Evolutionary conservation across 371 early-diverging fungal species (phyloP), one percentile per base, ranked within the genome.

Genomic region (Lichtheimia corymbifera): DNA sequence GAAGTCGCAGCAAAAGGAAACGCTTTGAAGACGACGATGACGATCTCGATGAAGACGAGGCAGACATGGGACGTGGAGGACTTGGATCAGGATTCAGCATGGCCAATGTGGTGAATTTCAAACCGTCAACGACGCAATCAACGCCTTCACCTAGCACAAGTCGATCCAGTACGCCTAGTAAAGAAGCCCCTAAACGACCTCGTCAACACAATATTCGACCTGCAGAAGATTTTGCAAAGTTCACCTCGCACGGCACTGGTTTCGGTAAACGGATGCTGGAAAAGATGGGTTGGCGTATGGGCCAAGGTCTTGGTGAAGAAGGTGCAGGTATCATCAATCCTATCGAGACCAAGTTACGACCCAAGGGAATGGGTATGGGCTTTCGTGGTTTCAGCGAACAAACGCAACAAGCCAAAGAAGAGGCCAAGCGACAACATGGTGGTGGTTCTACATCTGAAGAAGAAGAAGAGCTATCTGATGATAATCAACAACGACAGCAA

Each of bases 261-360:
- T 80, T 92, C 53, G 93, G 89, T 47, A 73, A 87, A 71, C 86
- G 85, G 51, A 87, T 94, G 88, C 76, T 97, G 71, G 76, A 87
- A 63, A 92, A 91, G 71, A 92, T 94, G 87, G 93, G 93, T 5
- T 93, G 93, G 93, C 72, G 66, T 44, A 58, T 61, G 11, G 91
- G 91, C 5, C 76, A 74, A 62, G 92, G 92, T 61, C 69, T 97
- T 4, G 98, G 98, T 4, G 77, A 76, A 42, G 84, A 83, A 4
- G 93, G 93, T 5, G 76, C 76, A 25, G 98, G 98, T 66, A 94
- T 95, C 27, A 83, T 91, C 15, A 88, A 93, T 47, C 96, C 97
- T 3, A 87, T 97, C 25, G 91, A 96, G 51, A 91, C 89, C 4
- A 92, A 91, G 62, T 63, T 85, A 41, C 90, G 96, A 28, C 96